These are phyloP conservation scores for Backusella psychrophila DNA, from an alignment of 192 early-diverging fungal species.

Conservation along the genomic window DNA sequence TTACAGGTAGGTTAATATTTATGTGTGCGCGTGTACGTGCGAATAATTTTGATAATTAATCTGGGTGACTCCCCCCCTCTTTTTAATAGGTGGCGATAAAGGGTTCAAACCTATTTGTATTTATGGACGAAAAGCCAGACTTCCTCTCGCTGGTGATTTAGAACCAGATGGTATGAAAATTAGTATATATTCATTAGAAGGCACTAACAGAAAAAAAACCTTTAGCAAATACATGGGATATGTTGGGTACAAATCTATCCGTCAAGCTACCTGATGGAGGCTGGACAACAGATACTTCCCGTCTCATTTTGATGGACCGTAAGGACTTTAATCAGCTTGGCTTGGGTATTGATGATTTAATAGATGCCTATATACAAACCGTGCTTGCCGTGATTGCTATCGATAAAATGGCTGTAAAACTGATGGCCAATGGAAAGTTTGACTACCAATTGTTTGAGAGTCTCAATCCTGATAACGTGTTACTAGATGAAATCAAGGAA, in stretches of 20 bases:
- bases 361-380: constrained; percentile 88
- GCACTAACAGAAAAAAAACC: not conserved
- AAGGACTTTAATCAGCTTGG: constrained; percentile 90
- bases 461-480: constrained; percentile 60
- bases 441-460: constrained; percentile 56
- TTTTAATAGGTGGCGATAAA: constrained; percentile 35
- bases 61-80: not conserved
- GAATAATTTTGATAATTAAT: not conserved
- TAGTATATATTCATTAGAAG: not conserved
- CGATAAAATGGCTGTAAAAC: constrained; percentile 69
- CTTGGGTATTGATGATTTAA: constrained; percentile 81
- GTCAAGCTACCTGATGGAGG: constrained; percentile 72
- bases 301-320: constrained; percentile 84
- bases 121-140: constrained; percentile 79
- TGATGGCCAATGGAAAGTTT: constrained; percentile 53
- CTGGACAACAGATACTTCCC: constrained; percentile 83
- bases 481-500: constrained; percentile 52
- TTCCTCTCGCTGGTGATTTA: constrained; percentile 62
- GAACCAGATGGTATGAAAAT: constrained; percentile 42
- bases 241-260: constrained; percentile 86
- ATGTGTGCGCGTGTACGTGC: not conserved
- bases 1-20: constrained; percentile 52
- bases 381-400: constrained; percentile 82
- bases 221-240: constrained; percentile 79
- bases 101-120: constrained; percentile 84